phyloP scores from a whole-genome alignment of 1,284 basidiomycete genomes.

The Inonotus obliquus region DNA sequence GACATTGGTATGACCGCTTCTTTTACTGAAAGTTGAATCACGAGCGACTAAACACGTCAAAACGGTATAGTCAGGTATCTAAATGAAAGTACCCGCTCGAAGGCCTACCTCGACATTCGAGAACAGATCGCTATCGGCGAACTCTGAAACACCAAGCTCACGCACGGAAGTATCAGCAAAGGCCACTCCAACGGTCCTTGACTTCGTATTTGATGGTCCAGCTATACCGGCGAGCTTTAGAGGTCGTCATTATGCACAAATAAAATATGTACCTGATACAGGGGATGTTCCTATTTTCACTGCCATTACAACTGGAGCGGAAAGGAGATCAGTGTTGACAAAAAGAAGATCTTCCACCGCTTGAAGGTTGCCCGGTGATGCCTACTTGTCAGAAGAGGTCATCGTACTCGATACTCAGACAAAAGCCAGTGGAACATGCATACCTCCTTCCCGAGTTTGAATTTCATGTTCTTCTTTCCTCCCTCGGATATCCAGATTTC shows the following conservation, averaged over 20 bases:
- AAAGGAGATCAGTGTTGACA: constrained; percentile 73
- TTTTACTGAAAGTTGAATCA: constrained; percentile 96
- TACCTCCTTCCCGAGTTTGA: constrained; percentile 78
- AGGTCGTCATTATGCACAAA: background rate
- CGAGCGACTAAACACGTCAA: constrained; percentile 61
- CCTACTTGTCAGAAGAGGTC: constrained; percentile 39
- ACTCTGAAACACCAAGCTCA: constrained; percentile 79
- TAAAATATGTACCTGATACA: constrained; percentile 20
- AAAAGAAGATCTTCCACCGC: constrained; percentile 95
- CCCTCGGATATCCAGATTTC: constrained; percentile 86
- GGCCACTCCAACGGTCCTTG: constrained; percentile 64
- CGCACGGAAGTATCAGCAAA: constrained; percentile 76
- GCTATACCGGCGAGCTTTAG: constrained; percentile 23
- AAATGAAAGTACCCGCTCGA: constrained; percentile 57
- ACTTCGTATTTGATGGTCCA: constrained; percentile 43
- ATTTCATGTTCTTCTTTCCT: constrained; percentile 72
- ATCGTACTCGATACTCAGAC: background rate
- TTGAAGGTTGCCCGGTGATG: constrained; percentile 93
- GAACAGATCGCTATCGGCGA: constrained; percentile 92
- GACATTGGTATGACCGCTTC: constrained; percentile 79
- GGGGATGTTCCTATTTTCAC: constrained; percentile 69
- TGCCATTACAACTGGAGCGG: constrained; percentile 89
- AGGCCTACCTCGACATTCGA: constrained; percentile 84
- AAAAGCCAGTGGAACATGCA: constrained; percentile 19
- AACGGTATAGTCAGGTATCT: background rate